Base-by-base conservation (phyloP, 495 filamentous ascomycete genomes). In the Cairneyella variabilis region DNA sequence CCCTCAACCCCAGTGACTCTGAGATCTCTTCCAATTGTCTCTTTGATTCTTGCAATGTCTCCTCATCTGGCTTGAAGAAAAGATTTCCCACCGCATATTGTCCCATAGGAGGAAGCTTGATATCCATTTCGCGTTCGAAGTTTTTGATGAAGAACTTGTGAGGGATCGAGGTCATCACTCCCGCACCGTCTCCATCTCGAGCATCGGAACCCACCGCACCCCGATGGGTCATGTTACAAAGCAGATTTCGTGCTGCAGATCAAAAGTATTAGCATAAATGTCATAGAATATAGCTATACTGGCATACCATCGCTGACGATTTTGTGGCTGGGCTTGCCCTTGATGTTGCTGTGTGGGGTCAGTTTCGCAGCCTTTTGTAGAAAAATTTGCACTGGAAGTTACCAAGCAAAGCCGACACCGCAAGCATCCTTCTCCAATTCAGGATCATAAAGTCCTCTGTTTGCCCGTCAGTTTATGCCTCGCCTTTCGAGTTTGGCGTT, bases 171-270 rank as follows among this genome's bases (percentile, higher is more conserved):
- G 93, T 97, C 93, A 99, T 99, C 59, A 97, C 91, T 77, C 93
- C 93, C 56, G 93, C 93, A 69, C 93, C 93, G 63, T 99, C 93
- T 61, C 93, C 93, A 69, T 99, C 93, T 70, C 93, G 87, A 51
- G 89, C 91, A 76, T 99, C 93, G 10, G 93, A 97, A 52, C 93
- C 93, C 63, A 99, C 93, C 50, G 93, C 93, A 74, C 93, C 93
- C 66, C 93, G 86, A 75, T 99, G 93, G 79, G 93, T 97, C 93
- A 99, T 99, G 78, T 99, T 99, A 75, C 95, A 99, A 51, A 99
- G 83, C 38, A 99, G 79, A 68, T 90, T 92, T 56, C 89, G 86
- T 47, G 93, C 90, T 95, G 62, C 16, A 16, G 10, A 40, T 37
- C 2, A 9, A 53, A 61, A 50, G 63, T 30, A 39, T 48, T 14